Evolutionary conservation across 805 yeast genomes (phyloP), one percentile per base, ranked within the genome.

Genomic region (Saccharomycopsis sp.): DNA sequence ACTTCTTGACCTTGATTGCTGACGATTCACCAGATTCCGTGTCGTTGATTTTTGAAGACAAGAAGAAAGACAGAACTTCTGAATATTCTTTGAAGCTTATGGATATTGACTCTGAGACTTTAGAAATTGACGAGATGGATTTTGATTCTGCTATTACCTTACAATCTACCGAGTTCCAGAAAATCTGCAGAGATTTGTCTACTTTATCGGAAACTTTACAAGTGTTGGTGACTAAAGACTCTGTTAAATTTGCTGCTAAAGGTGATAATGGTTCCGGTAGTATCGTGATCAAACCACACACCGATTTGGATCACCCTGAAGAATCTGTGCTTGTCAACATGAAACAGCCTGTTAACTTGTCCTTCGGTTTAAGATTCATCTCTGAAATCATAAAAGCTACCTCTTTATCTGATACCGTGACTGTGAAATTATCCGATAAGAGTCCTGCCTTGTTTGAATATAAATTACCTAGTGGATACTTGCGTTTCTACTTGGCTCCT

Each of bases 401-500:
- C 23, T 73, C 89, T 34, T 80, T 94, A 65, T 80, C 97, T 1
- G 74, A 80, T 52, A 78, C 85, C 50, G 92, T 93, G 61, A 87
- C 94, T 47, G 80, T 94, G 64, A 88, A 89, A 73, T 81, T 94
- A 69, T 88, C 96, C 19, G 93, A 87, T 68, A 90, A 88, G 70
- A 85, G 94, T 15, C 99, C 99, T 38, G 96, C 97, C 49, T 77
- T 91, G 72, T 90, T 94, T 69, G 97, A 93, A 76, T 94, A 86
- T 76, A 87, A 86, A 73, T 78, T 94, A 70, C 85, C 90, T 63
- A 87, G 93, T 72, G 99, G 99, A 57, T 89, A 89, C 74, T 78
- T 94, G 72, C 86, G 97, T 72, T 94, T 88, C 82, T 94, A 89
- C 82, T 81, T 94, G 72, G 99, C 99, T 66, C 99, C 99, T 61